Percentiles rank a stretch among this genome's conserved stretches.
phyloP scores from a whole-genome alignment of 768 basidiomycete species.

The Psilocybe tampanensis region DNA sequence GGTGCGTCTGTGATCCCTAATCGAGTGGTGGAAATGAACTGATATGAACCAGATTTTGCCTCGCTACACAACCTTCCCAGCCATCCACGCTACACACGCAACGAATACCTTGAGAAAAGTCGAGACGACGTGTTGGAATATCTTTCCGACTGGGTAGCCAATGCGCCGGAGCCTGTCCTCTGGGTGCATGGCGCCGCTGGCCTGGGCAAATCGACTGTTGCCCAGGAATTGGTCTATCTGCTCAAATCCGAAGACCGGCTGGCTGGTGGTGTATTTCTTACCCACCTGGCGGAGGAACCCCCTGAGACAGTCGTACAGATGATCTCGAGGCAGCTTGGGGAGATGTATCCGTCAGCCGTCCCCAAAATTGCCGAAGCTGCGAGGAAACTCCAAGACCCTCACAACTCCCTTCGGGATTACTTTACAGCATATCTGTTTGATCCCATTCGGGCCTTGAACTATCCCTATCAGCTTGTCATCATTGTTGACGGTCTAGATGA shows the following conservation, averaged over 20 bases:
- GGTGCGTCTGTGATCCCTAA: no score
- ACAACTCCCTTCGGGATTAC: neutral
- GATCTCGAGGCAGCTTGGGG: neutral
- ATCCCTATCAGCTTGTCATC: no score
- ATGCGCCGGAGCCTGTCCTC: no score
- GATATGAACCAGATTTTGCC: no score
- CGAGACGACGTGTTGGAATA: no score
- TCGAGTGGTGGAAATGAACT: no score
- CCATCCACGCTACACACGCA: no score
- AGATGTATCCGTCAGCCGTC: neutral
- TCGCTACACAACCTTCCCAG: no score
- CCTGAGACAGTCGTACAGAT: neutral
- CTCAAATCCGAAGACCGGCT: constrained; percentile 1
- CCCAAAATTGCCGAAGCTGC: neutral
- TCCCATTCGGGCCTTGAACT: neutral
- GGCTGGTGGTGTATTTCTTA: neutral
- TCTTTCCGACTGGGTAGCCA: no score
- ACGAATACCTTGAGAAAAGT: no score
- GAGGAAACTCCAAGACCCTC: neutral
- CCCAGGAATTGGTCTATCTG: neutral
- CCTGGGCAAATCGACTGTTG: constrained; percentile 2
- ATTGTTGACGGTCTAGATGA: neutral
- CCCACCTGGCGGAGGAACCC: neutral
- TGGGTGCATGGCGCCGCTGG: neutral
- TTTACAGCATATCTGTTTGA: neutral